Base-by-base conservation (phyloP, 257 asterid species). In the Eustoma russellianum region DNA sequence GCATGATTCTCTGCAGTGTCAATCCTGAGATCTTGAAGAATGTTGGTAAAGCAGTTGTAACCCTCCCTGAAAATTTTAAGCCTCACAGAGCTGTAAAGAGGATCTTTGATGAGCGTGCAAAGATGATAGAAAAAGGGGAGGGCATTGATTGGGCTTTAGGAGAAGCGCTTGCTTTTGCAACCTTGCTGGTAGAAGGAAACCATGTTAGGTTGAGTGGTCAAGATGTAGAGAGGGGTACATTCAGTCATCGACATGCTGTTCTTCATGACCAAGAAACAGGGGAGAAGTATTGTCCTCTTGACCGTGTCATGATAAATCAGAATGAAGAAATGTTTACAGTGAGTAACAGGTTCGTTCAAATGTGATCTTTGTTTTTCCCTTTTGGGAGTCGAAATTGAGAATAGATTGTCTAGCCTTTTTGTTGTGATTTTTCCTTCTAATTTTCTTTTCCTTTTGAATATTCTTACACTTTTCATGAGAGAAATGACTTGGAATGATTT, bases 201-300 rank as follows among this genome's bases (percentile, higher is more conserved):
- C 98, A 91, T 67, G 98, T 91, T 64, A 87, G 98, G 69, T 75
- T 91, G 80, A 91, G 98, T 47, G 98, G 98, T 65, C 98, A 91
- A 75, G 98, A 91, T 59, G 98, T 91, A 49, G 98, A 91, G 79
- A 77, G 98, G 50, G 98, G 98, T 51, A 91, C 96, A 74, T 91
- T 91, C 69, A 91, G 98, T 75, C 98, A 91, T 66, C 85, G 98
- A 50, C 98, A 91, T 66, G 59, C 96, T 17, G 88, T 91, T 66
- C 45, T 91, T 70, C 98, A 91, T 61, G 95, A 91, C 66, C 98
- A 91, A 68, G 96, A 91, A 68, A 82, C 96, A 3, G 98, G 95
- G 46, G 85, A 61, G 41, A 40, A 55, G 59, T 87, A 84, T 79
- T 91, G 98, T 73, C 98, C 98, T 65, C 58, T 91, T 46, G 98